Evolutionary conservation across 1,139 yeast genomes (phyloP).

Genomic region (Citeromyces siamensis): DNA sequence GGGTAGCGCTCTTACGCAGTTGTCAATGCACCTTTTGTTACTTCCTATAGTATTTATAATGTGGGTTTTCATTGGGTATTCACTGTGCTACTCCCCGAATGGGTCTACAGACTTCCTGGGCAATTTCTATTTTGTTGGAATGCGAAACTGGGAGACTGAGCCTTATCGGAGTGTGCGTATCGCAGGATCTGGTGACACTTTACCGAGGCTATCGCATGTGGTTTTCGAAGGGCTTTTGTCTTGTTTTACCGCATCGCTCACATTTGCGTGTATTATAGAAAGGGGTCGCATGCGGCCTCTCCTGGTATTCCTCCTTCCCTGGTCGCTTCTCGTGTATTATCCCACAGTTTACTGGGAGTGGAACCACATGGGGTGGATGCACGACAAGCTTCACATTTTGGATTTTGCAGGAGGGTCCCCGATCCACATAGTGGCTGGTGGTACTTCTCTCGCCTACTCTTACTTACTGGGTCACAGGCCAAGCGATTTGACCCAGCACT

Average conservation of each 20-base stretch:
- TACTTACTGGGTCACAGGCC: constrained; percentile 43
- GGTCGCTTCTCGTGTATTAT: constrained; percentile 48
- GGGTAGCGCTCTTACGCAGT: constrained; percentile 41
- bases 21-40: constrained; percentile 33
- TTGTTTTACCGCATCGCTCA: constrained; percentile 35
- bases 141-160: constrained; percentile 19
- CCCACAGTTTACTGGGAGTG: constrained; percentile 60
- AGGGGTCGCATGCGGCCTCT: constrained; percentile 44
- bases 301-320: constrained; percentile 34
- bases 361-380: constrained; percentile 48
- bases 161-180: not conserved
- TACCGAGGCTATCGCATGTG: constrained; percentile 25
- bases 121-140: constrained; percentile 28
- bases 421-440: constrained; percentile 50
- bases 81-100: constrained; percentile 30
- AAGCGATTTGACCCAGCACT: constrained; percentile 25
- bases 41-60: constrained; percentile 32
- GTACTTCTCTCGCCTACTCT: constrained; percentile 48
- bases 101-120: constrained; percentile 35
- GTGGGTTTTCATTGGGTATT: constrained; percentile 50
- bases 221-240: constrained; percentile 40
- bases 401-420: constrained; percentile 61
- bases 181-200: not conserved
- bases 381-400: constrained; percentile 30
- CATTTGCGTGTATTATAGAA: constrained; percentile 49